Evolutionary conservation across 441 rosid genomes (phyloP).

Genomic region (Populus hybrid): DNA sequence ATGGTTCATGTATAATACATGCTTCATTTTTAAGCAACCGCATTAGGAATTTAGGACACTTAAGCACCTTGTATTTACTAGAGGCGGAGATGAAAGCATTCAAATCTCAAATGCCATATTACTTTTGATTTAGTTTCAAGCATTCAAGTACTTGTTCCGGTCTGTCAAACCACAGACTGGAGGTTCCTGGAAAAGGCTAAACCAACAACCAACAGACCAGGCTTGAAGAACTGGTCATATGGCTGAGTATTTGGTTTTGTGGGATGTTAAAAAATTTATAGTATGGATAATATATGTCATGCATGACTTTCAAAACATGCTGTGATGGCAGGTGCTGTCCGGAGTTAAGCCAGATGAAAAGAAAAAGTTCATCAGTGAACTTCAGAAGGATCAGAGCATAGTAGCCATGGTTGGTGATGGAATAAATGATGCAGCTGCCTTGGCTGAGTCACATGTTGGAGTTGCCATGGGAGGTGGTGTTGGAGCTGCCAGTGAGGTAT

Average conservation of each 20-base stretch:
- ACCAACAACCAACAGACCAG: too few species aligned
- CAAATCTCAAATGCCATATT: too few species aligned
- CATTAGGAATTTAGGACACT: too few species aligned
- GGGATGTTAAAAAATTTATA: background rate
- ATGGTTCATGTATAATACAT: too few species aligned
- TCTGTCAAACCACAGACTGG: too few species aligned
- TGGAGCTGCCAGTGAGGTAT: slow-evolving; percentile 97
- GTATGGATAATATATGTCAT: background rate
- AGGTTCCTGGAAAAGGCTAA: too few species aligned
- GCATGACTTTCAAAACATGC: background rate
- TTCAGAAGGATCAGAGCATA: slow-evolving; percentile 61
- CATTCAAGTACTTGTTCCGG: too few species aligned
- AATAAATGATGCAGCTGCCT: slow-evolving; percentile 95
- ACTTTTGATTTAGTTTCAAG: too few species aligned
- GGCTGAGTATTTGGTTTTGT: background rate
- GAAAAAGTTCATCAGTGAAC: slow-evolving; percentile 63
- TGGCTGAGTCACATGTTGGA: slow-evolving; percentile 88
- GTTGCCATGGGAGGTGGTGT: slow-evolving; percentile 94
- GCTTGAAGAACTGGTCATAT: background rate
- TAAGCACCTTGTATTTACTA: too few species aligned
- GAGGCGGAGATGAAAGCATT: too few species aligned
- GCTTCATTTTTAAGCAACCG: too few species aligned
- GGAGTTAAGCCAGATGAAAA: slow-evolving; percentile 88
- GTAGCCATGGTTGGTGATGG: slow-evolving; percentile 99
- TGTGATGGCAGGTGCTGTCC: slow-evolving; percentile 60